phyloP scores from a whole-genome alignment of 78 protist species.

The slime mould (Dictyostelium discoideum) region dicty_2.7 NC_007088.5:7808501-7809000 shows the following conservation, averaged over 20 bases:
- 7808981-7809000: neutral
- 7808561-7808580: neutral
- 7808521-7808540: no score
- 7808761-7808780: neutral
- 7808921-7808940: neutral
- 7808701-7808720: neutral
- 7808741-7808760: slow-evolving; percentile 1
- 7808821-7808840: neutral
- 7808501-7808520: neutral
- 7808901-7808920: no score
- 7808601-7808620: neutral
- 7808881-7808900: neutral
- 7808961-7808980: no score
- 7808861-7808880: neutral
- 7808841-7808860: neutral
- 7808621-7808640: neutral
- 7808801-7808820: neutral
- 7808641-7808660: neutral
- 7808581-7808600: neutral
- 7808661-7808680: no score
- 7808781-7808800: neutral
- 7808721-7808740: neutral
- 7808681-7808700: neutral
- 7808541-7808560: no score
- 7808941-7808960: neutral